Conservation (phyloP, 495 filamentous ascomycete species). For the Cenococcum geophilum region DNA sequence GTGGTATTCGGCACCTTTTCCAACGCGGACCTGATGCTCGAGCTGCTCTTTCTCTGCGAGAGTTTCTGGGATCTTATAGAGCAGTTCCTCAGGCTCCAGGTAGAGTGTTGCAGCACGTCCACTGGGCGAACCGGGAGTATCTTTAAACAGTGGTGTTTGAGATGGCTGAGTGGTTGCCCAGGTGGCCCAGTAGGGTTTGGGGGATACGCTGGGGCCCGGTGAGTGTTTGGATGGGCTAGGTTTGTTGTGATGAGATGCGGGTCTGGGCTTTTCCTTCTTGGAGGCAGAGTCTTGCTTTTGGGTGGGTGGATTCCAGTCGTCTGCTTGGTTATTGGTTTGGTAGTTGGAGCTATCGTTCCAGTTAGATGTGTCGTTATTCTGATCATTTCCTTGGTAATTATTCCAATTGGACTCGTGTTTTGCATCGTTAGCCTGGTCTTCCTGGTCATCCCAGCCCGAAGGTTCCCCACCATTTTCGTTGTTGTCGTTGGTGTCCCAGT, state of each 20-base stretch:
- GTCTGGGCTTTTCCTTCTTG: background rate
- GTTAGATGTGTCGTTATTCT: background rate
- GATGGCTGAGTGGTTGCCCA: conserved; percentile 6
- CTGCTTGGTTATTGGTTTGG: background rate
- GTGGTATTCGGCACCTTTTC: conserved; percentile 36
- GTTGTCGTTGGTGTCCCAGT: conserved; percentile 12
- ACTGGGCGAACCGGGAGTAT: background rate
- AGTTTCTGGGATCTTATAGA: conserved; percentile 3
- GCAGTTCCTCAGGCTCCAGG: conserved; percentile 14
- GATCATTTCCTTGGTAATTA: background rate
- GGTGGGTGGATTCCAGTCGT: background rate
- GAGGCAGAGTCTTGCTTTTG: background rate
- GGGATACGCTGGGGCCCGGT: background rate
- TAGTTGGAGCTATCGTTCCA: background rate
- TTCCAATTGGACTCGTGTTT: background rate
- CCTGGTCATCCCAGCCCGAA: conserved; percentile 6
- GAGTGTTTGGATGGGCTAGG: background rate
- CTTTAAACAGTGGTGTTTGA: background rate
- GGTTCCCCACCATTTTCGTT: conserved; percentile 10
- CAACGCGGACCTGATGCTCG: conserved; percentile 38
- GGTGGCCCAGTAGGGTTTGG: conserved; percentile 18
- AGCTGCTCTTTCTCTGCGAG: conserved; percentile 16
- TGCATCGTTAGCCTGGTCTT: background rate
- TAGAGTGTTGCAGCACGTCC: conserved; percentile 4
- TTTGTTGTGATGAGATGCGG: background rate